Evolutionary conservation across 345 rosid genomes (phyloP), one percentile per base, ranked within the genome.

Genomic region (Pistacia vera): DNA sequence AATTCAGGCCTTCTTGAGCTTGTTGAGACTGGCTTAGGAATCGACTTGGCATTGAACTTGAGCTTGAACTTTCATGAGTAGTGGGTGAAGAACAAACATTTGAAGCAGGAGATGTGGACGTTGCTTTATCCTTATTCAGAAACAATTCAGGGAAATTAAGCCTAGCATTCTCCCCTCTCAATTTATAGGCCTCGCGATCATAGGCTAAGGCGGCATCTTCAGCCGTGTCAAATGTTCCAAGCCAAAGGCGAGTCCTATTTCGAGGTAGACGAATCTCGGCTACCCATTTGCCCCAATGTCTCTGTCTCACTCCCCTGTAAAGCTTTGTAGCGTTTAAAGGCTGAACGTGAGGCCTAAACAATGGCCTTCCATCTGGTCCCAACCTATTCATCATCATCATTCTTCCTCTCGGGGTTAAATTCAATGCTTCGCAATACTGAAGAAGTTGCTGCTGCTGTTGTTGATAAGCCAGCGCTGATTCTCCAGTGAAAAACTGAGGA

Each of bases 261-360:
- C 92, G 88, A 70, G 98, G 98, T 75, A 86, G 93, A 71, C 98
- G 98, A 83, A 93, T 95, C 86, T 95, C 98, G 0, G 98, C 97
- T 11, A 93, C 97, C 97, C 98, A 95, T 89, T 95, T 95, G 28
- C 98, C 97, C 97, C 97, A 95, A 79, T 95, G 97, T 73, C 97
- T 87, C 78, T 95, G 98, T 82, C 97, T 89, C 57, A 95, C 97
- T 68, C 97, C 98, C 70, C 97, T 87, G 67, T 95, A 95, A 36
- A 95, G 92, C 84, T 90, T 95, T 2, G 97, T 93, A 10, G 95
- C 73, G 73, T 88, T 86, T 30, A 88, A 75, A 12, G 98, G 98
- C 85, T 90, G 97, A 13, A 88, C 54, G 0, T 86, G 86, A 5
- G 91, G 90, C 77, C 90, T 79, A 57, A 81, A 77, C 60, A 84